Evolutionary conservation across 1,284 basidiomycete genomes (phyloP), one percentile per base, ranked within the genome.

Genomic region (Cryptococcus sp.): DNA sequence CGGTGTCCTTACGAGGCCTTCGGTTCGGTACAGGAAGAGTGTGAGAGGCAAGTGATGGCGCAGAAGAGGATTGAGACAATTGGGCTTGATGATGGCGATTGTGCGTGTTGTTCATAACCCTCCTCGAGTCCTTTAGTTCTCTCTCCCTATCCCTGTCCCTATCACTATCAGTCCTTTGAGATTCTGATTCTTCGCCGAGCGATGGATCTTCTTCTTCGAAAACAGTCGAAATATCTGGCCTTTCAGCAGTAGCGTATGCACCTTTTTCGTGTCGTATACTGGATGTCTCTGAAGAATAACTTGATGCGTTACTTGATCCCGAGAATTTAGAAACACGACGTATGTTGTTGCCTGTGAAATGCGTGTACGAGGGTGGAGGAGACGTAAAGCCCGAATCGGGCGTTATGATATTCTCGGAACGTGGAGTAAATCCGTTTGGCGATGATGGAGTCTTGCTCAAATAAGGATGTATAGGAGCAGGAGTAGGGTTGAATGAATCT

Each of bases 151-250:
- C 37, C 3, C 24, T 25, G 14, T 43, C 31, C 25, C 21, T 37
- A 13, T 13, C 37, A 41, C 32, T 14, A 19, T 44, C 37, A 2
- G 28, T 25, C 21, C 43, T 21, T 4, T 22, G 4, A 24, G 46
- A 14, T 24, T 31, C 21, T 16, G 46, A 48, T 21, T 43, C 14
- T 14, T 56, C 52, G 21, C 50, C 49, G 41, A 56, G 50, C 23
- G 48, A 24, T 16, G 37, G 39, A n/a, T 48, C 49, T 19, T 62
- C 64, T 46, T 68, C 66, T 46, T 69, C 67, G 46, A 63, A 63
- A 11, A 69, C 67, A 4, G 67, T 69, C 7, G 64, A 62, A 41
- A 69, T 65, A 45, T 64, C 66, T 4, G 63, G 60, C 42, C 49
- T 45, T 22, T 61, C 62, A 4, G 54, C 53, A 7, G 50, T 21